Base-by-base conservation (phyloP, 805 yeast genomes). In the Pichia gijzeniarum region DNA sequence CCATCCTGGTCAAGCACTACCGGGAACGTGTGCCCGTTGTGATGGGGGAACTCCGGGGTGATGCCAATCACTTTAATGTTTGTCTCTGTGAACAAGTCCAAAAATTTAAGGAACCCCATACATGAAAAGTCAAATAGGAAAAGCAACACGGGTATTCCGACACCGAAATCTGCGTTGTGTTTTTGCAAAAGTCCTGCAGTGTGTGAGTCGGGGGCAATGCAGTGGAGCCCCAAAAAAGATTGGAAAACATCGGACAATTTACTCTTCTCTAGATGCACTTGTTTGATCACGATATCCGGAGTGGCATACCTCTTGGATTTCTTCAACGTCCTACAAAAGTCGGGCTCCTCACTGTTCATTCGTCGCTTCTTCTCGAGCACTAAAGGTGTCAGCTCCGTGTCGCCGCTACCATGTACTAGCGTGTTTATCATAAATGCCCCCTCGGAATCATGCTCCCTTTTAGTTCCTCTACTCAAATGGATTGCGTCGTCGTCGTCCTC, bases 1-100 rank as follows among this genome's bases (percentile, higher is more conserved):
- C 67, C 68, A n/a, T 47, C 38, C 10, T 46, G 5, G 46, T 64
- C 69, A 17, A 56, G 33, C 10, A 64, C 21, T 4, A 63, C 51
- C 1, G 68, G 67, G 40, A 58, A 61, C 1, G 41, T 35, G 32
- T 47, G 47, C 1, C 33, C 31, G 35, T 57, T 54, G 6, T n/a
- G 2, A 32, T 33, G 45, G 5, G 44, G 37, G 32, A 43, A 50
- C 17, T 43, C 40, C 10, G 63, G 55, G 1, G 64, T 56, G 14
- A 61, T 47, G 1, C 59, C 62, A 28, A 59, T 41, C 10, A 59
- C 22, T 13, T 34, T 38, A 17, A 42, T n/a, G 22, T 46, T 42
- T 14, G 18, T 9, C 21, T 34, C 8, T 22, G 14, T n/a, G 18
- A 46, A 42, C 5, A 13, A 3, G 17, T 42, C 41, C 7, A 46